A percentile compares a stretch with the other conserved stretches of the same genome.
phyloP scores from a whole-genome alignment of 805 yeast species.

The Candida khao-thaluensis region DNA sequence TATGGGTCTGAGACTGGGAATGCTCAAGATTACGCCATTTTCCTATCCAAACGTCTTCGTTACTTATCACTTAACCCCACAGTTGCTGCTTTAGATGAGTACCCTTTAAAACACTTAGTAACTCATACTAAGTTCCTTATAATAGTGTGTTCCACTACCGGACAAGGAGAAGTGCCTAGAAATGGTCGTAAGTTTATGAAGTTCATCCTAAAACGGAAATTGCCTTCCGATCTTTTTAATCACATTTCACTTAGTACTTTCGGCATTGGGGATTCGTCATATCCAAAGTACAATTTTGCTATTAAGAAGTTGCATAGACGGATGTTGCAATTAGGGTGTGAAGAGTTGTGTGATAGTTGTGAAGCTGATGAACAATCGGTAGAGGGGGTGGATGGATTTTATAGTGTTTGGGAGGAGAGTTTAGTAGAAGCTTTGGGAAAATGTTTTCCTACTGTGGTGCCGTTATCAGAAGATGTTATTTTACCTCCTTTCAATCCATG shows the following conservation, averaged over 20 bases:
- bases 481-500: conserved; percentile 23
- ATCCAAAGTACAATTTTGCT: conserved; percentile 88
- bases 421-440: conserved; percentile 33
- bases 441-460: conserved; percentile 22
- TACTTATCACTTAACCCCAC: conserved; percentile 50
- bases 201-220: conserved; percentile 62
- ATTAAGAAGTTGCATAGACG: conserved; percentile 78
- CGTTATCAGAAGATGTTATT: conserved; percentile 25
- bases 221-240: conserved; percentile 57
- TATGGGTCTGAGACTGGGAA: conserved; percentile 95
- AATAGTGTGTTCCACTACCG: conserved; percentile 82
- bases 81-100: conserved; percentile 58
- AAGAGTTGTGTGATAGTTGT: conserved; percentile 66
- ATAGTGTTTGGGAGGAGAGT: conserved; percentile 66
- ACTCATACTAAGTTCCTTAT: conserved; percentile 47
- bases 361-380: conserved; percentile 87
- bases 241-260: conserved; percentile 68
- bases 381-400: conserved; percentile 77
- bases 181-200: conserved; percentile 75
- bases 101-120: conserved; percentile 53
- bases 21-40: conserved; percentile 77
- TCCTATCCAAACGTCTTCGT: conserved; percentile 54
- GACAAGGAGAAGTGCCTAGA: conserved; percentile 91
- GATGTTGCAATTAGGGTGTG: conserved; percentile 77
- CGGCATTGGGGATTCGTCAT: conserved; percentile 93